Evolutionary conservation across 441 rosid genomes (phyloP).

Genomic region (Gossypium schwendimanii): DNA sequence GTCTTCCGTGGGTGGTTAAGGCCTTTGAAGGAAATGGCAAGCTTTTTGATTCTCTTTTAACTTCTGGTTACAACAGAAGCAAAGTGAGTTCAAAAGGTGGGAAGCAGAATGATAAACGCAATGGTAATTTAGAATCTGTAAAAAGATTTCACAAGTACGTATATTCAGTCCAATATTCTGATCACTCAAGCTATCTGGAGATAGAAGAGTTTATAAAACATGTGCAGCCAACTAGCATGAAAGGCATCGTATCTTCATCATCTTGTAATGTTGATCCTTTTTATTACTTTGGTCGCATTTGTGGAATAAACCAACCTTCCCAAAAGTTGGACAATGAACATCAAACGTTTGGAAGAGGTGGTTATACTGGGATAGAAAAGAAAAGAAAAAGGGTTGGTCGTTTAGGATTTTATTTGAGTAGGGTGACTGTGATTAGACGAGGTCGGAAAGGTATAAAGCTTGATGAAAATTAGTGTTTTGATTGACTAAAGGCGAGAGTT

Average conservation of each 20-base stretch:
- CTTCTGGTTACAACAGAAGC: constrained; percentile 23
- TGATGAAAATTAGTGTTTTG: constrained; percentile 19
- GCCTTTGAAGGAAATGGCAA: constrained; percentile 31
- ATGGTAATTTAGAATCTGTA: constrained; percentile 22
- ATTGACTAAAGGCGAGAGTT: constrained; percentile 17
- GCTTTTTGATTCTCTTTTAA: constrained; percentile 33
- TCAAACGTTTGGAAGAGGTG: constrained; percentile 16
- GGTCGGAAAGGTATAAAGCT: constrained; percentile 32
- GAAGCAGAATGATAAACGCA: constrained; percentile 9
- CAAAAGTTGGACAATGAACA: constrained; percentile 16
- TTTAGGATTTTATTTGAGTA: constrained; percentile 20
- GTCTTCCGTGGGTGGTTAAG: constrained; percentile 64
- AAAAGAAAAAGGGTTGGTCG: constrained; percentile 21
- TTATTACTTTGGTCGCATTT: constrained; percentile 48
- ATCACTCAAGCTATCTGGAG: constrained; percentile 68
- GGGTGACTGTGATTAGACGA: constrained; percentile 24
- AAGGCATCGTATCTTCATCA: constrained; percentile 64
- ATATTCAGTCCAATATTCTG: constrained; percentile 63
- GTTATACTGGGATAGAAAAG: constrained; percentile 10
- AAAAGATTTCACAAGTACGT: constrained; percentile 41
- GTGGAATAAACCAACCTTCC: constrained; percentile 31
- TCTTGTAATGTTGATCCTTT: constrained; percentile 56
- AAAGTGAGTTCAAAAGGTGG: constrained; percentile 17
- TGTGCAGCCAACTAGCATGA: constrained; percentile 50
- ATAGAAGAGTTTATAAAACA: constrained; percentile 52